phyloP scores from a whole-genome alignment of 768 basidiomycete genomes.

The Lactarius tabidus region DNA sequence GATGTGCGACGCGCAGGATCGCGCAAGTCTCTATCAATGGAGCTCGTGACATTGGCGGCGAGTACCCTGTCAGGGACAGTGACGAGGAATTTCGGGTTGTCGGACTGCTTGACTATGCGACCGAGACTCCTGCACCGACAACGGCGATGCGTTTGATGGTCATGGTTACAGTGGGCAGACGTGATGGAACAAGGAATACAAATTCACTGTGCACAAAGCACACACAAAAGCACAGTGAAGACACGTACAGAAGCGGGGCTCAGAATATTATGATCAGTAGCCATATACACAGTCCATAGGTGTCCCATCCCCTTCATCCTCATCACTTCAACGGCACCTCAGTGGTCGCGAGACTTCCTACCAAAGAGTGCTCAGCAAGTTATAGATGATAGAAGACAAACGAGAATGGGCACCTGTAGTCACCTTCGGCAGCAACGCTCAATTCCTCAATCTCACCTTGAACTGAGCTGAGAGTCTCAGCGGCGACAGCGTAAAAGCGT shows the following conservation, averaged over 20 bases:
- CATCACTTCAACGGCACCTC: conserved; percentile 43
- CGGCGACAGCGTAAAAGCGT: conserved; percentile 67
- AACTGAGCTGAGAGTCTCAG: conserved; percentile 73
- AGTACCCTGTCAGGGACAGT: conserved; percentile 32
- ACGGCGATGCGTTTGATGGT: conserved; percentile 13
- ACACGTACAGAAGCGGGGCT: conserved; percentile 18
- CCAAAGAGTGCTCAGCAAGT: conserved; percentile 13
- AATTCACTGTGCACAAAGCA: conserved; percentile 9
- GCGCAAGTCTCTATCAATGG: conserved; percentile 32
- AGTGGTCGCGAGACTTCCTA: conserved; percentile 90
- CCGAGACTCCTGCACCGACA: conserved; percentile 28
- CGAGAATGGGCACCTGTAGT: conserved; percentile 64
- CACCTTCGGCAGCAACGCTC: conserved; percentile 88
- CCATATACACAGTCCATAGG: conserved; percentile 14
- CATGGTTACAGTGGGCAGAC: background rate
- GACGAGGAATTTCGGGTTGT: conserved; percentile 26
- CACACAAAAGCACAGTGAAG: conserved; percentile 14
- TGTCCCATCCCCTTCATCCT: conserved; percentile 2
- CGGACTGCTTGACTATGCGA: background rate
- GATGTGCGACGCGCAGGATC: conserved; percentile 36
- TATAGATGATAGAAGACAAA: background rate
- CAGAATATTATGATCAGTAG: conserved; percentile 16
- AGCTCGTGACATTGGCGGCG: conserved; percentile 34
- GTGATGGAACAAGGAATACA: conserved; percentile 15
- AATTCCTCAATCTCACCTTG: conserved; percentile 94